Evolutionary conservation across 2,329 filamentous ascomycete species (phyloP).

Genomic region (Pestalotiopsis sp.): DNA sequence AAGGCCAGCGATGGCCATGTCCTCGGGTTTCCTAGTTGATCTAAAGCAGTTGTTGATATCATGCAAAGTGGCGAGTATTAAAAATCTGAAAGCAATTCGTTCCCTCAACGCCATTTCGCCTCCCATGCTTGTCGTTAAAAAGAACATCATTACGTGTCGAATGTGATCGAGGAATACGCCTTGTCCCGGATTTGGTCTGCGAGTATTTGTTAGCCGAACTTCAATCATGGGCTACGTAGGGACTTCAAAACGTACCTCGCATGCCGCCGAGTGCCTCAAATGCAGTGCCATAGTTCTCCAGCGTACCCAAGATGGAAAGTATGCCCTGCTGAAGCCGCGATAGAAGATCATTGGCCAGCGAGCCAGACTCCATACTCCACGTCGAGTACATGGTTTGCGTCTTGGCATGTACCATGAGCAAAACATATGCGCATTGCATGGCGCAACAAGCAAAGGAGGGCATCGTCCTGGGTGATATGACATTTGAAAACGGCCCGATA

Average conservation of each 20-base stretch:
- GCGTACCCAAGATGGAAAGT: slow-evolving; percentile 41
- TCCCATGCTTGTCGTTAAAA: neutral
- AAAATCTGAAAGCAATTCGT: neutral
- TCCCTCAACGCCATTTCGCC: neutral
- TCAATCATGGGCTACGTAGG: neutral
- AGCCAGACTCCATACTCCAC: slow-evolving; percentile 22
- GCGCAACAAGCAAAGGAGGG: slow-evolving; percentile 47
- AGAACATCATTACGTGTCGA: slow-evolving; percentile 5
- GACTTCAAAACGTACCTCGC: slow-evolving; percentile 37
- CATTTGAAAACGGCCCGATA: slow-evolving; percentile 36
- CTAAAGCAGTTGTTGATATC: neutral
- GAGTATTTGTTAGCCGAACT: neutral
- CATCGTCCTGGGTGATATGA: slow-evolving; percentile 46
- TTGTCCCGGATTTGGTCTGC: slow-evolving; percentile 18
- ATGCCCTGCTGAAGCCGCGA: slow-evolving; percentile 42
- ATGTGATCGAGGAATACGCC: slow-evolving; percentile 11
- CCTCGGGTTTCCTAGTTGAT: neutral
- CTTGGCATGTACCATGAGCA: slow-evolving; percentile 45
- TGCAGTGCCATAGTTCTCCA: slow-evolving; percentile 46
- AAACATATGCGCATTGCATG: slow-evolving; percentile 47
- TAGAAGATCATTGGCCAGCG: slow-evolving; percentile 38
- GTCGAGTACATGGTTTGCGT: slow-evolving; percentile 38
- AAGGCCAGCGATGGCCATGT: neutral
- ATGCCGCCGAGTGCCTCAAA: slow-evolving; percentile 49
- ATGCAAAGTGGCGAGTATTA: neutral